Evolutionary conservation across 2,329 filamentous ascomycete species (phyloP), one percentile per base, ranked within the genome.

Genomic region (Neoarthrinium moseri): DNA sequence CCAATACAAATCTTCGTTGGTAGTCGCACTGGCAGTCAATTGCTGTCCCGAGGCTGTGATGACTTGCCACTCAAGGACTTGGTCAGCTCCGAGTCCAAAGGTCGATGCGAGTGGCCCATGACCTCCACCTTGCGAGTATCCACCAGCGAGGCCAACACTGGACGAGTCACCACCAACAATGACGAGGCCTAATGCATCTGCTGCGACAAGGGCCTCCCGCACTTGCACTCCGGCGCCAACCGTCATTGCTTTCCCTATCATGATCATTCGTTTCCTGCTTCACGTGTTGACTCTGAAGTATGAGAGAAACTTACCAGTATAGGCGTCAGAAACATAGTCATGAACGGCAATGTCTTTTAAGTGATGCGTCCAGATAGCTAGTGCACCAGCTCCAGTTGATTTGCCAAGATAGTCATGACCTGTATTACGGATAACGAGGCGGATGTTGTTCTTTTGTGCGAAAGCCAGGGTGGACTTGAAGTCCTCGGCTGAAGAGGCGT

Each of bases 1-100:
- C 82, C 81, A 87, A 65, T 80, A 86, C 1, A 86, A 66, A 42
- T 85, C 81, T 0, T 66, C 47, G 51, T 85, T 77, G 24, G 73
- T 49, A 0, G 55, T 56, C 1, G 65, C 68, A 4, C 68, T 74
- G 0, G 78, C 79, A 2, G 61, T 72, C 2, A 82, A 50, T n/a
- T 73, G 55, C 13, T 68, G 47, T 2, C 81, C 79, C 13, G 59
- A 56, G 0, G 70, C 74, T 6, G 73, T 77, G n/a, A 86, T 69
- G 1, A 82, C 76, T 47, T 81, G 71, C 49, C 68, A 79, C 50
- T 76, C 69, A 1, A 86, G 66, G 0, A 75, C 71, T 38, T 85
- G 74, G 51, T 86, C 82, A 0, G 79, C 80, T 8, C 64, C 77
- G 0, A 87, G 66, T 6, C 83, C 83, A 38, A 75, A 78, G 15